These are phyloP conservation scores for Camelina hispida DNA, from an alignment of 345 rosid genomes.

Conservation along the genomic window DNA sequence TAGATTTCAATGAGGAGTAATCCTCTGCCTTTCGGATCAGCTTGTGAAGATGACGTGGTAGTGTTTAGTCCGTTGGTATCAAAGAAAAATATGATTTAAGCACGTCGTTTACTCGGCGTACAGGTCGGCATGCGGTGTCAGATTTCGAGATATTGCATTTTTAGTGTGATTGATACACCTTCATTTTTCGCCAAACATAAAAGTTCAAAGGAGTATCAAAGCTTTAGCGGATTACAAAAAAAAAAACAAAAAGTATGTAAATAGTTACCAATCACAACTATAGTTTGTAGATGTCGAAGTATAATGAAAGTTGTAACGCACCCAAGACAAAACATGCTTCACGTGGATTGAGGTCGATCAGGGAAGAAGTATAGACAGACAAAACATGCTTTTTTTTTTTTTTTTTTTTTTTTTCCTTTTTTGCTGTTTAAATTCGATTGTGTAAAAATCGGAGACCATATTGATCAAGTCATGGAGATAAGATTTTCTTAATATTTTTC, in stretches of 20 bases:
- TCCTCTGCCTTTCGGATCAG: conserved; percentile 15
- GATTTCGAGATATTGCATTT: not conserved
- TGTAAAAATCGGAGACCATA: not conserved
- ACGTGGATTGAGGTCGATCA: no score
- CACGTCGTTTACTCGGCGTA: conserved; percentile 35
- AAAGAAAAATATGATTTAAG: not conserved
- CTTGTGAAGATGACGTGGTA: conserved; percentile 30
- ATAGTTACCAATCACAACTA: no score
- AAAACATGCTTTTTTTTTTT: no score
- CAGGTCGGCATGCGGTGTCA: conserved; percentile 31
- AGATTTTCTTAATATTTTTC: conserved; percentile 2
- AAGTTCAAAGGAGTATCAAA: no score
- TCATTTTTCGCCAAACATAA: no score
- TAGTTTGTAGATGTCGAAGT: no score
- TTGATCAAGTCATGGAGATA: not conserved
- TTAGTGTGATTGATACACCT: not conserved
- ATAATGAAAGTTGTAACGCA: no score
- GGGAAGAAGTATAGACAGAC: no score
- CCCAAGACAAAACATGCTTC: no score
- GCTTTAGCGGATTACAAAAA: no score
- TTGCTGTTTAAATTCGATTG: not conserved
- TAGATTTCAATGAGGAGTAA: not conserved
- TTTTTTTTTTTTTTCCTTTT: no score
- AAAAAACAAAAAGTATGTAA: no score
- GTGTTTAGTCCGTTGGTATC: not conserved